phyloP scores from a whole-genome alignment of 2,329 filamentous ascomycete species.

The Venturiaceae sp. region DNA sequence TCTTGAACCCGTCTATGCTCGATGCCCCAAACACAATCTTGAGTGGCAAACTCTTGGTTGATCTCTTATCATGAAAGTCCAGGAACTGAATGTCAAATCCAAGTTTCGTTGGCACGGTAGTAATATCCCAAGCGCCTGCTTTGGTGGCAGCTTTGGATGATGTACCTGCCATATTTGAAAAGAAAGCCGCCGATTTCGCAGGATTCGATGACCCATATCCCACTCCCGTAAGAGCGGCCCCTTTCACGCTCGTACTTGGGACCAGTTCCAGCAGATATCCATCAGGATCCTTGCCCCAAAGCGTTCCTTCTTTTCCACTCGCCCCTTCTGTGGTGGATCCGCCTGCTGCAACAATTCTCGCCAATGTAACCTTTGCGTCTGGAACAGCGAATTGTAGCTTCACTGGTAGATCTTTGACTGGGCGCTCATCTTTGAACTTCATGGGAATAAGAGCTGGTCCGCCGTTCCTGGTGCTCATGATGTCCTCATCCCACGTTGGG shows the following conservation, averaged over 20 bases:
- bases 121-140: background rate
- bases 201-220: background rate
- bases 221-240: background rate
- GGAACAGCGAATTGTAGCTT: background rate
- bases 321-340: background rate
- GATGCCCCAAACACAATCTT: background rate
- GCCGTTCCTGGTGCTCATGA: background rate
- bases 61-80: background rate
- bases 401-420: background rate
- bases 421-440: background rate
- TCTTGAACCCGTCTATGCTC: background rate
- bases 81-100: background rate
- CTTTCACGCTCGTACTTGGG: background rate
- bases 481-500: background rate
- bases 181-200: background rate
- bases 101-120: background rate
- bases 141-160: background rate
- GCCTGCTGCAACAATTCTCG: background rate
- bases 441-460: constrained; percentile 5
- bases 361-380: background rate
- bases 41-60: background rate
- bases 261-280: background rate
- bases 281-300: constrained; percentile 3
- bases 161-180: background rate
- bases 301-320: background rate